These are phyloP conservation scores for Dalbergia cultrata DNA, from an alignment of 306 rosid genomes.

Conservation along the genomic window DNA sequence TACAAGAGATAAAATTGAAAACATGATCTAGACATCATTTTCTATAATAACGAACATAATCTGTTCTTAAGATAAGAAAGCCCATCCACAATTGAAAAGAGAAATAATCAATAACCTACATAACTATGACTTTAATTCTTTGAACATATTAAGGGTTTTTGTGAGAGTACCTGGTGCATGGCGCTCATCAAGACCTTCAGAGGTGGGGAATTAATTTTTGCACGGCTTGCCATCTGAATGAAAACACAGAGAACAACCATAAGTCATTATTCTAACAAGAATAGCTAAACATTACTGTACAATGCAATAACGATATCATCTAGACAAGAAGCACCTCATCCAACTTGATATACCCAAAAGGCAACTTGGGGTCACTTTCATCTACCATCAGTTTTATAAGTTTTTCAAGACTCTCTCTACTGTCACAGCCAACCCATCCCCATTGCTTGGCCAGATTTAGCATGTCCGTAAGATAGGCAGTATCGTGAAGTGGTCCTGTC, in stretches of 20 bases:
- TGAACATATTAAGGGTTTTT: not conserved
- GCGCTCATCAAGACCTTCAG: conserved; percentile 69
- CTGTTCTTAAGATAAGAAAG: conserved; percentile 9
- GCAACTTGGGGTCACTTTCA: conserved; percentile 87
- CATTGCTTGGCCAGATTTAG: conserved; percentile 74
- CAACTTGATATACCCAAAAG: conserved; percentile 87
- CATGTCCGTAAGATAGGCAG: conserved; percentile 72
- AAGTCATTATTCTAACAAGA: conserved; percentile 15
- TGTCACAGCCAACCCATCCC: conserved; percentile 78
- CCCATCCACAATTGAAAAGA: not conserved
- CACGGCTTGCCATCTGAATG: conserved; percentile 90
- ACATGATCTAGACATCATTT: conserved; percentile 20
- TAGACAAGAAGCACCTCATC: conserved; percentile 74
- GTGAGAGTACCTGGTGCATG: conserved; percentile 66
- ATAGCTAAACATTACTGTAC: not conserved
- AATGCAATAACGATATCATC: conserved; percentile 31
- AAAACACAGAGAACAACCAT: conserved; percentile 11
- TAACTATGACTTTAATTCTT: conserved; percentile 21
- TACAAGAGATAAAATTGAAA: not conserved
- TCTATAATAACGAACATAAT: conserved; percentile 21
- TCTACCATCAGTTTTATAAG: conserved; percentile 81
- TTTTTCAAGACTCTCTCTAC: conserved; percentile 76
- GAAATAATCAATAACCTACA: conserved; percentile 5
- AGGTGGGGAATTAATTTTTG: conserved; percentile 83
- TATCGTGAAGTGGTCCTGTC: conserved; percentile 92